A percentile compares a stretch with the other conserved stretches of the same genome.
Evolutionary conservation across 768 basidiomycete genomes (phyloP).

Genomic region (Lanmaoa rubissima): DNA sequence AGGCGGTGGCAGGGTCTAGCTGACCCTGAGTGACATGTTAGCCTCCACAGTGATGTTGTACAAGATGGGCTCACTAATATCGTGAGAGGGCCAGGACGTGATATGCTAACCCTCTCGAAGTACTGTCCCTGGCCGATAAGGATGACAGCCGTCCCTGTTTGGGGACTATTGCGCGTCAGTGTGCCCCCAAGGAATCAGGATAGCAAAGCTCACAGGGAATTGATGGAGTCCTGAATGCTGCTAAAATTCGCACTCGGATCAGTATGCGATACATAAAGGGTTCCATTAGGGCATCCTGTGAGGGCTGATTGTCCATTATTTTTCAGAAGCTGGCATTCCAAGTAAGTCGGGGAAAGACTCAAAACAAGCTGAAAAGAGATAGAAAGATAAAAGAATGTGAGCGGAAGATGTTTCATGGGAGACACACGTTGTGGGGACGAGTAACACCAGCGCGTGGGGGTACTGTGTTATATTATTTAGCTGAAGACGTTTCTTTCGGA

Average conservation of each 20-base stretch:
- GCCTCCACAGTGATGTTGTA: background rate
- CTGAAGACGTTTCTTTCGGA: no score
- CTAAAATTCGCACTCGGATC: constrained; percentile 47
- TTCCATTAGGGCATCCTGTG: constrained; percentile 53
- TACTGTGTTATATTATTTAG: background rate
- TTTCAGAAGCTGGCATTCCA: constrained; percentile 54
- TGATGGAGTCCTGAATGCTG: constrained; percentile 53
- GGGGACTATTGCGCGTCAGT: constrained; percentile 35
- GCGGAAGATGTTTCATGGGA: constrained; percentile 7
- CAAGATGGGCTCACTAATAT: constrained; percentile 43
- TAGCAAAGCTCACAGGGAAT: constrained; percentile 47
- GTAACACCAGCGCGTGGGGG: background rate
- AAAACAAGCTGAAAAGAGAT: background rate
- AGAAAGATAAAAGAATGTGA: constrained; percentile 6
- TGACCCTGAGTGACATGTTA: constrained; percentile 42
- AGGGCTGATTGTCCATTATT: constrained; percentile 41
- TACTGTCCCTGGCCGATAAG: constrained; percentile 60
- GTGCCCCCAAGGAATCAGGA: background rate
- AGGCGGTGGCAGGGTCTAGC: constrained; percentile 38
- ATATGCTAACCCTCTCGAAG: constrained; percentile 57
- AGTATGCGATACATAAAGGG: constrained; percentile 54
- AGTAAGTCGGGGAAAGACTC: constrained; percentile 46
- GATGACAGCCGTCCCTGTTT: constrained; percentile 41
- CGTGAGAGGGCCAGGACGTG: constrained; percentile 51
- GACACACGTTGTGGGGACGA: background rate